These are phyloP conservation scores for Colletotrichum brevisporum DNA, from an alignment of 2,329 filamentous ascomycete species.

Conservation along the genomic window DNA sequence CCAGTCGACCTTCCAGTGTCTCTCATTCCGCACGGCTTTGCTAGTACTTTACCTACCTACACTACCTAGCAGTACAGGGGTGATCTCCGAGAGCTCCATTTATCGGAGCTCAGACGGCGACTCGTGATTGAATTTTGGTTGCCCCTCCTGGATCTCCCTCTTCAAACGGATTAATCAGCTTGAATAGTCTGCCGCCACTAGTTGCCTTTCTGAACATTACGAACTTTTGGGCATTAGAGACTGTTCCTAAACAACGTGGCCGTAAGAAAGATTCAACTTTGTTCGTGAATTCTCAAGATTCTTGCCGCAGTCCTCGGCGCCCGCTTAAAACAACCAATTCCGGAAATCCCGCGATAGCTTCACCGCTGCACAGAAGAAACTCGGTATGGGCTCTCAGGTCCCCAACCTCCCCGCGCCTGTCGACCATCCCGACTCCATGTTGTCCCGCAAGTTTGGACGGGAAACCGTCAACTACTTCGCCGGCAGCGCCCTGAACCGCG, in stretches of 20 bases:
- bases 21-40: constrained; percentile 23
- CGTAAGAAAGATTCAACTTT: background rate
- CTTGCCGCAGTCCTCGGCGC: background rate
- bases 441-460: constrained; percentile 82
- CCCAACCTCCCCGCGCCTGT: constrained; percentile 61
- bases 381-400: constrained; percentile 39
- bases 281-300: background rate
- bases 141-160: constrained; percentile 18
- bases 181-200: constrained; percentile 19
- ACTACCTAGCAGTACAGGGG: background rate
- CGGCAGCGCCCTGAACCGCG: constrained; percentile 81
- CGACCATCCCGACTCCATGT: constrained; percentile 72
- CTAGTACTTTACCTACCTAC: background rate
- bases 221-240: background rate
- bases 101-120: constrained; percentile 35
- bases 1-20: constrained; percentile 19
- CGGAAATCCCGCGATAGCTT: constrained; percentile 34
- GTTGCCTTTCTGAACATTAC: constrained; percentile 16
- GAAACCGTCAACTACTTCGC: constrained; percentile 90
- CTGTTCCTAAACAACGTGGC: background rate
- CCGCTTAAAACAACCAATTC: background rate
- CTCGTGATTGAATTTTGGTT: constrained; percentile 29
- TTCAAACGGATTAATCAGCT: constrained; percentile 39
- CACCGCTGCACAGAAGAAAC: constrained; percentile 17
- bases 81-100: constrained; percentile 38